These are phyloP conservation scores for Heracleum sosnowskyi DNA, from an alignment of 129 eudicot genomes.

Conservation along the genomic window DNA sequence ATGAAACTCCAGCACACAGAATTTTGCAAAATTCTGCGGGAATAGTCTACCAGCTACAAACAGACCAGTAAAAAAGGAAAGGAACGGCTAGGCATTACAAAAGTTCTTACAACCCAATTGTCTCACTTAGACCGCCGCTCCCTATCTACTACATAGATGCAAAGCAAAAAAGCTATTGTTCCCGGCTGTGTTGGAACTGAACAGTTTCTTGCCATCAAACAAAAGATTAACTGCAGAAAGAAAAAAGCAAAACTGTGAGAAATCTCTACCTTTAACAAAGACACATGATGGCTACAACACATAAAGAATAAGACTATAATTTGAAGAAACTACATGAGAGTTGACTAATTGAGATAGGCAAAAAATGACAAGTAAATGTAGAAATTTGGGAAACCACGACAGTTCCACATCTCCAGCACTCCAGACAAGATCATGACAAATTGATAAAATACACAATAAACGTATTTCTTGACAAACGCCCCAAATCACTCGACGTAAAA, in stretches of 20 bases:
- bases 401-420: background rate
- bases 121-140: background rate
- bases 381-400: background rate
- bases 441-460: background rate
- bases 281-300: background rate
- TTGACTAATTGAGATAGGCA: background rate
- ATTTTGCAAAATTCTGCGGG: background rate
- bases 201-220: background rate
- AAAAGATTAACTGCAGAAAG: background rate
- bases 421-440: background rate
- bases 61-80: background rate
- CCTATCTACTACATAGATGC: background rate
- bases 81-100: background rate
- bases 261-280: background rate
- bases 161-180: background rate
- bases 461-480: background rate
- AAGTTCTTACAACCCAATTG: background rate
- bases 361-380: background rate
- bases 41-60: background rate
- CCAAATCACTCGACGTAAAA: background rate
- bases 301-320: background rate
- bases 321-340: background rate
- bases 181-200: background rate
- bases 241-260: background rate
- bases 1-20: background rate